phyloP scores from a whole-genome alignment of 139 green algal species.

The Picochlorum costavermella region DNA sequence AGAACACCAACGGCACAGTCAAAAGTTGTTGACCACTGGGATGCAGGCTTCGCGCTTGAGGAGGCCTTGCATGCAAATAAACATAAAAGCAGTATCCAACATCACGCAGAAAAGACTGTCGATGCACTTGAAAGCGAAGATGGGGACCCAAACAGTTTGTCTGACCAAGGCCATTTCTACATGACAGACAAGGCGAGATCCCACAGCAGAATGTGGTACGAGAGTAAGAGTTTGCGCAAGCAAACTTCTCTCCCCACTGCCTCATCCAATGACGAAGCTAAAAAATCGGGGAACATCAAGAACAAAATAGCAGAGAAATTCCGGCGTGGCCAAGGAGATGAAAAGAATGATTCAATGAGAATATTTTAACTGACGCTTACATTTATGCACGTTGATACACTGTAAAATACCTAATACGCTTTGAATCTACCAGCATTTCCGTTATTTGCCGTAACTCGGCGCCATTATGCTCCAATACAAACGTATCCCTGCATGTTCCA shows the following conservation, averaged over 20 bases:
- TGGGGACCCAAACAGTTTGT: too few species aligned
- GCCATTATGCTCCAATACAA: conserved; percentile 16
- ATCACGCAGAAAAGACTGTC: too few species aligned
- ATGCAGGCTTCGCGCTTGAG: conserved; percentile 22
- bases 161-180: too few species aligned
- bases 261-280: too few species aligned
- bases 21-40: conserved; percentile 19
- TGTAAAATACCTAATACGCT: conserved; percentile 4
- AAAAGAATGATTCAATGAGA: too few species aligned
- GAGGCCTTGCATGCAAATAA: conserved; percentile 4
- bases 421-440: conserved; percentile 15
- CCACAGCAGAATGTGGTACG: too few species aligned
- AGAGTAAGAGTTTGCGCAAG: too few species aligned
- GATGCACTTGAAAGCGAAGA: too few species aligned
- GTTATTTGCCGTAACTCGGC: conserved; percentile 16
- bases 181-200: too few species aligned
- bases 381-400: conserved; percentile 3
- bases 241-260: too few species aligned
- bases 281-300: background rate
- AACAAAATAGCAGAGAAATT: background rate
- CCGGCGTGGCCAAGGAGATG: too few species aligned
- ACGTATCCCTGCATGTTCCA: conserved; percentile 22
- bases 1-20: conserved; percentile 17
- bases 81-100: background rate
- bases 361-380: background rate